Conservation (phyloP, 2,329 filamentous ascomycete genomes). For the Spiromastix sp. region DNA sequence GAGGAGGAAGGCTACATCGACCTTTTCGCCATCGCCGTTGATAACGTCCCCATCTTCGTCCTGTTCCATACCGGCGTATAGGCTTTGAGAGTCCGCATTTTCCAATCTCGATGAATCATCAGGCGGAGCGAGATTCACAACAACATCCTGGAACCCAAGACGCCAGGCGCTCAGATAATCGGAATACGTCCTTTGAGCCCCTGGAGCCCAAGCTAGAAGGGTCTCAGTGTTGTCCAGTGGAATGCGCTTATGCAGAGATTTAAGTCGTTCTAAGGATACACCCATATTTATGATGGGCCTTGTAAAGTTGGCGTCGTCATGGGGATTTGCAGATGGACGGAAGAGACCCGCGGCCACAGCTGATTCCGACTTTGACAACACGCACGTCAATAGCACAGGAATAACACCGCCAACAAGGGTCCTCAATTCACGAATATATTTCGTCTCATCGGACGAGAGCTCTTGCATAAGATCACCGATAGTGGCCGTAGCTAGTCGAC, state of each 20-base stretch:
- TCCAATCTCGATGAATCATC: conserved; percentile 38
- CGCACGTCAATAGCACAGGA: conserved; percentile 77
- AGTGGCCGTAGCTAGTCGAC: conserved; percentile 55
- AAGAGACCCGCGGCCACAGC: conserved; percentile 59
- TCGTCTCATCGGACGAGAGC: conserved; percentile 69
- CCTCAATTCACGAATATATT: conserved; percentile 83
- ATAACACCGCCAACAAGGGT: conserved; percentile 93
- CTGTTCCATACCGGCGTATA: conserved; percentile 45
- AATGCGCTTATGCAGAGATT: conserved; percentile 67
- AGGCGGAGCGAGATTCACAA: conserved; percentile 80
- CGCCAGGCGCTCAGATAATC: conserved; percentile 84
- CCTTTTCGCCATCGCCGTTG: conserved; percentile 71
- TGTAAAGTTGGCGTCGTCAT: conserved; percentile 55
- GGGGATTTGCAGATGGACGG: conserved; percentile 42
- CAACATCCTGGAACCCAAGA: conserved; percentile 84
- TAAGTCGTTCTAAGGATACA: conserved; percentile 74
- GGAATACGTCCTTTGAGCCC: conserved; percentile 66
- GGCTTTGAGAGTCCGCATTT: conserved; percentile 36
- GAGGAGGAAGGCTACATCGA: conserved; percentile 87
- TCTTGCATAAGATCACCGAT: conserved; percentile 68
- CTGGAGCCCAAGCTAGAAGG: conserved; percentile 72
- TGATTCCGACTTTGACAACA: conserved; percentile 61
- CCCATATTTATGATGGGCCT: conserved; percentile 94
- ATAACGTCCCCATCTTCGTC: conserved; percentile 52
- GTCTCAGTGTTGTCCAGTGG: conserved; percentile 61